A percentile compares a stretch with the other conserved stretches of the same genome.
Evolutionary conservation across 305 asterid species (phyloP).

Genomic region (Stenogyne calaminthoides): DNA sequence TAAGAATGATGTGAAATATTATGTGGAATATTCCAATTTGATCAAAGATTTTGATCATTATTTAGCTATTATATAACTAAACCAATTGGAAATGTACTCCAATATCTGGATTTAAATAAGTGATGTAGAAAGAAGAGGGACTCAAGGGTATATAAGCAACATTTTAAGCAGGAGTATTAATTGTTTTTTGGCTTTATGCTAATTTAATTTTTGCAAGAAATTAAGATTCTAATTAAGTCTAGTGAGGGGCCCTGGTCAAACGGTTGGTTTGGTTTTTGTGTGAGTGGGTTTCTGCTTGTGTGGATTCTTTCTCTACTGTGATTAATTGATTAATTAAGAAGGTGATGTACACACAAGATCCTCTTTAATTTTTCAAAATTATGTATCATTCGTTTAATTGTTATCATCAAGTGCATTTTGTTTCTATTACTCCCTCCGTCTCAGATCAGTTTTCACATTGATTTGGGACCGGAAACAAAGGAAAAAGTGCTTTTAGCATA

Average conservation of each 20-base stretch:
- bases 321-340: too few species aligned
- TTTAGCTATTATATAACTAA: constrained; percentile 16
- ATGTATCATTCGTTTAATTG: too few species aligned
- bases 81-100: constrained; percentile 9
- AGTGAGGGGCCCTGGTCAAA: constrained; percentile 44
- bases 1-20: not conserved
- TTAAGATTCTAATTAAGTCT: constrained; percentile 36
- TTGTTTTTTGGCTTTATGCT: constrained; percentile 41
- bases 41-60: constrained; percentile 23
- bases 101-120: not conserved
- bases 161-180: constrained; percentile 34
- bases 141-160: constrained; percentile 31
- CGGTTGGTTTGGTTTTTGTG: constrained; percentile 56
- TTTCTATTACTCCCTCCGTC: too few species aligned
- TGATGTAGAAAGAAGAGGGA: constrained; percentile 27
- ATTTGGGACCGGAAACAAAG: too few species aligned
- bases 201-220: constrained; percentile 27
- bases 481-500: too few species aligned
- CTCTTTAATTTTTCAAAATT: too few species aligned
- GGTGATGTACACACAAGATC: too few species aligned
- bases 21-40: constrained; percentile 10
- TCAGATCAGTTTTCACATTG: too few species aligned
- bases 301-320: not conserved
- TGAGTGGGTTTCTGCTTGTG: constrained; percentile 34
- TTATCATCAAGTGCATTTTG: too few species aligned